A percentile compares a stretch with the other conserved stretches of the same genome.
Evolutionary conservation across 495 filamentous ascomycete species (phyloP).

Genomic region (Cryomyces minteri): DNA sequence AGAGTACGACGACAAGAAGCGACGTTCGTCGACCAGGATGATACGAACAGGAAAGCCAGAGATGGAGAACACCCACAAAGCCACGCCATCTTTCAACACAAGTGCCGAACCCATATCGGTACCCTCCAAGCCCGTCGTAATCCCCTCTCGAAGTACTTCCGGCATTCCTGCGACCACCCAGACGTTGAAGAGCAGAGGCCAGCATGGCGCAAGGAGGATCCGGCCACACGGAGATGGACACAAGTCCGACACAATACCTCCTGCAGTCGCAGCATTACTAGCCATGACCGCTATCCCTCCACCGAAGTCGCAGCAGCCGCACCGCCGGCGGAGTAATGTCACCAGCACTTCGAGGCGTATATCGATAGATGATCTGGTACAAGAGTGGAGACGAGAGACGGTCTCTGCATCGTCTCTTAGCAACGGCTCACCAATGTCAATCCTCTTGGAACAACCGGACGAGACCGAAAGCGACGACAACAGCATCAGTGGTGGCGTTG

Average conservation of each 20-base stretch:
- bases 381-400: slow-evolving; percentile 20
- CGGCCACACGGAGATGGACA: slow-evolving; percentile 8
- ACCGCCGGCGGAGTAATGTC: slow-evolving; percentile 4
- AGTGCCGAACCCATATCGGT: no score
- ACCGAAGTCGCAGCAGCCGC: slow-evolving; percentile 8
- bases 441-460: slow-evolving; percentile 18
- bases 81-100: no score
- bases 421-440: slow-evolving; percentile 17
- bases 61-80: no score
- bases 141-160: no score
- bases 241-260: slow-evolving; percentile 17
- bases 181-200: slow-evolving; percentile 10
- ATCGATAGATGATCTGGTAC: slow-evolving; percentile 24
- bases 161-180: no score
- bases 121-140: no score
- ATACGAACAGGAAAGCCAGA: no score
- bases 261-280: slow-evolving; percentile 25
- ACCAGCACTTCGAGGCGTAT: slow-evolving; percentile 7
- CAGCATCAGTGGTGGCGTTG: slow-evolving; percentile 13
- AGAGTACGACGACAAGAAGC: no score
- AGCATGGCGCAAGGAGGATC: slow-evolving; percentile 7
- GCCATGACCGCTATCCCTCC: slow-evolving; percentile 24
- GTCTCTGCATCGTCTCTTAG: slow-evolving; percentile 3
- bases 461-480: background rate
- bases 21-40: no score